Evolutionary conservation across 2,329 filamentous ascomycete species (phyloP), one percentile per base, ranked within the genome.

Genomic region (Colletotrichum orchidophilum): DNA sequence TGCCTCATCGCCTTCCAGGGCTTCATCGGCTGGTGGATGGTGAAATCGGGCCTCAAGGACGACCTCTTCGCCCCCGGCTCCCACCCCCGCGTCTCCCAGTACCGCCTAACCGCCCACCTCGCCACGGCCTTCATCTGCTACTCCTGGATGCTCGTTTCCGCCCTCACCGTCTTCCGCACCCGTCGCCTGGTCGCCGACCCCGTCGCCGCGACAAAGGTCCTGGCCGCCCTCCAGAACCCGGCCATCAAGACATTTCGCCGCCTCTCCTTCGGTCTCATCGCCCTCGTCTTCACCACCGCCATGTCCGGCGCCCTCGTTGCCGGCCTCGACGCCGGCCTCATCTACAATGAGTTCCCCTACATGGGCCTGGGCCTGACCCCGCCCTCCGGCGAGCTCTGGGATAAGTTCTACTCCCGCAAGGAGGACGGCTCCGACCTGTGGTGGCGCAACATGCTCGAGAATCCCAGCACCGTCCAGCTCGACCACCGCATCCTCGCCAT

Each of bases 21-120:
- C 54, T 90, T 96, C 77, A 92, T 99, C 74, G 96, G 96, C 65
- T 99, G 96, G 96, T 99, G 96, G 95, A 99, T 99, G 96, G 96
- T 99, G 76, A 97, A 97, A 83, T 97, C 94, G 12, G 96, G 96
- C 1, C 87, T 99, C 73, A 97, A 96, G 80, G 96, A 98, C 79
- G 96, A 99, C 80, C 88, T 99, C 31, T 98, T 99, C 79, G 94
- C 94, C 24, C 93, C 94, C 2, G 96, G 95, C 13, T 93, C 92
- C 67, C 94, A 97, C 81, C 96, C 96, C 0, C 91, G 96, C 70
- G 96, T 99, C 60, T 96, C 92, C 73, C 96, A 99, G 83, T 99
- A 99, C 84, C 91, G 96, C 62, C 88, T 99, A 66, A 93, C 96
- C 4, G 90, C 95, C 9, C 96, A 99, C 81, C 87, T 99, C 12